These are phyloP conservation scores for Sodiomyces alkalinus DNA, from an alignment of 2,329 filamentous ascomycete genomes.

Conservation along the genomic window DNA sequence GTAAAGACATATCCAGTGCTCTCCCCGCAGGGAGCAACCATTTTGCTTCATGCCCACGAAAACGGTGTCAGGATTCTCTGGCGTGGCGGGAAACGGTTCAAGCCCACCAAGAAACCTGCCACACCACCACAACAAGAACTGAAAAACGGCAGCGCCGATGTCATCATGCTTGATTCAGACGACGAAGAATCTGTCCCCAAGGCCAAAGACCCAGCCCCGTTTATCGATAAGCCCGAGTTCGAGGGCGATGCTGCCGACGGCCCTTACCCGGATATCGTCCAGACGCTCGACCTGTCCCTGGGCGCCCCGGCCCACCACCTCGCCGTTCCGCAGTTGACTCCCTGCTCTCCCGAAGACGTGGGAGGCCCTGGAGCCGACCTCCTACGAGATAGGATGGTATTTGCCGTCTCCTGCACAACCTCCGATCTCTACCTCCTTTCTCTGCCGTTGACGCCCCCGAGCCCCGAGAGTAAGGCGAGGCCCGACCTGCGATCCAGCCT, in stretches of 20 bases:
- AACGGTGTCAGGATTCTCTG: slow-evolving; percentile 46
- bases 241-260: slow-evolving; percentile 32
- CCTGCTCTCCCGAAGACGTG: slow-evolving; percentile 32
- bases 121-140: slow-evolving; percentile 21
- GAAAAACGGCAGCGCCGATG: slow-evolving; percentile 37
- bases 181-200: slow-evolving; percentile 32
- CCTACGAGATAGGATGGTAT: slow-evolving; percentile 42
- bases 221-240: slow-evolving; percentile 42
- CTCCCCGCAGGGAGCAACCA: slow-evolving; percentile 47
- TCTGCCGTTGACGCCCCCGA: slow-evolving; percentile 45
- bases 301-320: slow-evolving; percentile 40
- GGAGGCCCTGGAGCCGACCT: slow-evolving; percentile 29
- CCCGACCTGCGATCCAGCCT: slow-evolving; percentile 35
- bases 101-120: slow-evolving; percentile 21
- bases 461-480: slow-evolving; percentile 40
- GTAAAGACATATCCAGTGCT: slow-evolving; percentile 45
- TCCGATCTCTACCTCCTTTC: slow-evolving; percentile 42
- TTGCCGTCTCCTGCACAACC: slow-evolving; percentile 43
- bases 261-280: slow-evolving; percentile 38
- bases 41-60: slow-evolving; percentile 49
- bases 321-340: slow-evolving; percentile 37
- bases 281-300: slow-evolving; percentile 45
- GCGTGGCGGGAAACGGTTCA: slow-evolving; percentile 48
- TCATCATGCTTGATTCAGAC: slow-evolving; percentile 49
- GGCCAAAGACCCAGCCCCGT: slow-evolving; percentile 13